Conservation (phyloP, 164 flowering plant species). For the Annona cherimola region DNA sequence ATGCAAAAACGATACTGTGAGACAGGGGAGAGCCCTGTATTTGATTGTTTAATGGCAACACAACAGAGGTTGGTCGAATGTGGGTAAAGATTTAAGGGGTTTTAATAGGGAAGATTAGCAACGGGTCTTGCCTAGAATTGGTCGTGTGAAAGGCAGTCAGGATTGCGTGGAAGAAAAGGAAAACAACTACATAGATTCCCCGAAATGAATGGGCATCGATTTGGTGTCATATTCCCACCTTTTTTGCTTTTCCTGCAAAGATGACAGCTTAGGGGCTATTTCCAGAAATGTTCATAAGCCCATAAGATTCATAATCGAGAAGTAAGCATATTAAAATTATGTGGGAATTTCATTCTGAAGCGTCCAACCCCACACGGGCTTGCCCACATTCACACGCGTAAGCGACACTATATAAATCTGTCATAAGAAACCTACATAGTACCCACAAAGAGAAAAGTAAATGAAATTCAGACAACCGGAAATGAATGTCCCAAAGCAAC, state of each 20-base stretch:
- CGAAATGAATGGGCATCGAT: not conserved
- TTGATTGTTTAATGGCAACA: not conserved
- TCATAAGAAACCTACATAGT: too few species aligned
- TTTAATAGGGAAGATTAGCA: not conserved
- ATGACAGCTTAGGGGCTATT: not conserved
- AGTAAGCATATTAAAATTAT: not conserved
- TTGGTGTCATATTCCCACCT: not conserved
- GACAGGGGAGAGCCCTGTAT: not conserved
- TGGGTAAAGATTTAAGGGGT: not conserved
- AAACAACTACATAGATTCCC: not conserved
- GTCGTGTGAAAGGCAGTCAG: not conserved
- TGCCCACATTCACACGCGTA: too few species aligned
- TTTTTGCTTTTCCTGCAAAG: not conserved
- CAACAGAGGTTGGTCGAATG: not conserved
- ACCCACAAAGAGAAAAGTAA: too few species aligned
- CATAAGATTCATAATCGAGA: not conserved
- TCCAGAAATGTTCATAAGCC: not conserved
- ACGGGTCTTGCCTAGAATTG: not conserved
- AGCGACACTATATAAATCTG: too few species aligned
- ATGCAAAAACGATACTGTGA: not conserved
- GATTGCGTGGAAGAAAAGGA: not conserved
- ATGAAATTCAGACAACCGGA: too few species aligned
- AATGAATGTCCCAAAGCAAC: too few species aligned
- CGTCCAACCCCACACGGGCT: too few species aligned
- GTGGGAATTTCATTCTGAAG: not conserved